phyloP scores from a whole-genome alignment of 2,329 filamentous ascomycete genomes.

The Rutstroemia sp. region DNA sequence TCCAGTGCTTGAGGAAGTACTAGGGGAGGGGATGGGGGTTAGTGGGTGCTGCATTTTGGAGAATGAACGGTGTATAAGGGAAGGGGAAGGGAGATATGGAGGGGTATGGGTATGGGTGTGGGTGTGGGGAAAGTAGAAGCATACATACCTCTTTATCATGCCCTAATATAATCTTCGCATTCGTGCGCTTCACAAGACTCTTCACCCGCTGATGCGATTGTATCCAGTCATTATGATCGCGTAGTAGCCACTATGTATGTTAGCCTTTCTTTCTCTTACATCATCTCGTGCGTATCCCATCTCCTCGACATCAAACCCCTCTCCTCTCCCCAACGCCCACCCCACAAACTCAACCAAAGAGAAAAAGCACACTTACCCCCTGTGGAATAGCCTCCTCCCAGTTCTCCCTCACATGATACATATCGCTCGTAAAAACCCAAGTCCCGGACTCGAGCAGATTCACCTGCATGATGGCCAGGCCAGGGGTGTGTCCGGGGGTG shows the following conservation, averaged over 20 bases:
- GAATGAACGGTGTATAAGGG: no score
- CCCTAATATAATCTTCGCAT: slow-evolving; percentile 11
- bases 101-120: no score
- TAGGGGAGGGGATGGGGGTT: no score
- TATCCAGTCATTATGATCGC: slow-evolving; percentile 33
- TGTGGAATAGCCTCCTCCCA: slow-evolving; percentile 31
- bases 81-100: no score
- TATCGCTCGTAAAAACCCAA: slow-evolving; percentile 35
- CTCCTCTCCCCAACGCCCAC: background rate
- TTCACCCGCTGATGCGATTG: slow-evolving; percentile 30
- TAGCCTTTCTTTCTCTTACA: background rate
- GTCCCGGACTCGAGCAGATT: slow-evolving; percentile 23
- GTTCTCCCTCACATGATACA: slow-evolving; percentile 35
- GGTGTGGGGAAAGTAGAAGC: no score
- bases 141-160: slow-evolving; percentile 20
- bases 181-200: slow-evolving; percentile 22
- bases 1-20: no score
- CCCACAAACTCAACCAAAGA: background rate
- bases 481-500: slow-evolving; percentile 12
- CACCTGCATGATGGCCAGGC: slow-evolving; percentile 10
- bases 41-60: no score
- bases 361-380: slow-evolving; percentile 14
- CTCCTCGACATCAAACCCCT: background rate
- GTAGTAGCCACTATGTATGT: slow-evolving; percentile 23
- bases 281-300: background rate